A percentile compares a stretch with the other conserved stretches of the same genome.
These are phyloP conservation scores for Delitschia confertaspora DNA, from an alignment of 495 filamentous ascomycete species.

Conservation along the genomic window DNA sequence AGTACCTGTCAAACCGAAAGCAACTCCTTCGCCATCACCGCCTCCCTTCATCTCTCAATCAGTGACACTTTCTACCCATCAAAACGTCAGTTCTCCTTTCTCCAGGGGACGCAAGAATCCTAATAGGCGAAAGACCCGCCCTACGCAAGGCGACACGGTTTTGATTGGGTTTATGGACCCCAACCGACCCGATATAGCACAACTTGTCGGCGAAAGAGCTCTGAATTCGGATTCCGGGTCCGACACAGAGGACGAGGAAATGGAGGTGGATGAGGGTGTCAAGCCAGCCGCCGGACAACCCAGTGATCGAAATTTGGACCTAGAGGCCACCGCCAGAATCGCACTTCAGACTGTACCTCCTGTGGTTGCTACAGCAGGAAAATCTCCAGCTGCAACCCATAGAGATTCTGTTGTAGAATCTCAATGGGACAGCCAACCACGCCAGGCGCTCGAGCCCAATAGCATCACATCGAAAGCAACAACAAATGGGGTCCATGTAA, in stretches of 20 bases:
- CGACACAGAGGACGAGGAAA: constrained; percentile 27
- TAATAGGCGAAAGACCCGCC: constrained; percentile 28
- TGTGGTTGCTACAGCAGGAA: constrained; percentile 1
- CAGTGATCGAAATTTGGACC: constrained; percentile 4
- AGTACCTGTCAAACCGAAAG: constrained; percentile 20
- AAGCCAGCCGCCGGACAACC: constrained; percentile 4
- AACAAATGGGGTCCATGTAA: constrained; percentile 4
- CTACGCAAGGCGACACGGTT: constrained; percentile 31
- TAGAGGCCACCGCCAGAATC: constrained; percentile 13
- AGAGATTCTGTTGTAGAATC: constrained; percentile 20
- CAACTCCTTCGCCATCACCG: constrained; percentile 27
- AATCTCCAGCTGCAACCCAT: constrained; percentile 7
- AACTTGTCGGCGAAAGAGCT: constrained; percentile 22
- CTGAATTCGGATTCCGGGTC: constrained; percentile 27
- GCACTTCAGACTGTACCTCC: constrained; percentile 11
- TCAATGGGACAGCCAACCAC: constrained; percentile 8
- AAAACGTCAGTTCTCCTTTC: constrained; percentile 28
- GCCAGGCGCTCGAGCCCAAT: constrained; percentile 2
- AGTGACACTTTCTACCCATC: constrained; percentile 6
- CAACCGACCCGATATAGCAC: constrained; percentile 31
- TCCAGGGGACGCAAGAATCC: constrained; percentile 25
- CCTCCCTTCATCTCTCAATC: constrained; percentile 23
- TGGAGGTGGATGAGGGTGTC: constrained; percentile 16
- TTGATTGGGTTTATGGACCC: constrained; percentile 28
- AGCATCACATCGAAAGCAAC: constrained; percentile 8